Conservation (phyloP, 2,329 filamentous ascomycete species). For the Penicillium sp. region DNA sequence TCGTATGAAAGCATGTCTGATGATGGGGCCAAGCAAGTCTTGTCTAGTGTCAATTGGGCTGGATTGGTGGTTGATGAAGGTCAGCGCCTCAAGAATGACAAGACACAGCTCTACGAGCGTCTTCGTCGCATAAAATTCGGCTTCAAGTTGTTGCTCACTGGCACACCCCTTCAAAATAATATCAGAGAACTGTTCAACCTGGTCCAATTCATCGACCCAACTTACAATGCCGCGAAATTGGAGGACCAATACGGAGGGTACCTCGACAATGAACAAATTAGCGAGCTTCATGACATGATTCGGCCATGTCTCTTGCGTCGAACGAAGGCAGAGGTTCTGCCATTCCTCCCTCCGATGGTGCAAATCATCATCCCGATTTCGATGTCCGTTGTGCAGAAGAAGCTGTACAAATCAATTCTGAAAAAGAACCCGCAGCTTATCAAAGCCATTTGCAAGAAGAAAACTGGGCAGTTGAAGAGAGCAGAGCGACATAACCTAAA, state of each 20-base stretch:
- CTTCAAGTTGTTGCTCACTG: conserved; percentile 80
- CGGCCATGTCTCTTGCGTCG: conserved; percentile 69
- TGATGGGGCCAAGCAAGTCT: conserved; percentile 61
- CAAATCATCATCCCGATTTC: conserved; percentile 96
- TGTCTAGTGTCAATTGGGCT: conserved; percentile 74
- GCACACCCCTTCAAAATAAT: conserved; percentile 82
- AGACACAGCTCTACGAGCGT: conserved; percentile 74
- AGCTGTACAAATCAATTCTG: conserved; percentile 89
- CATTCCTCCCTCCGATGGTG: conserved; percentile 86
- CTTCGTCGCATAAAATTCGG: conserved; percentile 71
- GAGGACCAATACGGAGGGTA: conserved; percentile 71
- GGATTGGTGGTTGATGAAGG: conserved; percentile 93
- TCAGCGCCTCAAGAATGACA: conserved; percentile 91
- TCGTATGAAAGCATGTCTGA: conserved; percentile 89
- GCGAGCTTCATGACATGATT: conserved; percentile 77
- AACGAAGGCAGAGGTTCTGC: conserved; percentile 86
- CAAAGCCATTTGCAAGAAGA: conserved; percentile 72
- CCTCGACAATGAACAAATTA: conserved; percentile 79
- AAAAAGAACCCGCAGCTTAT: conserved; percentile 87
- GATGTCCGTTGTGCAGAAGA: conserved; percentile 91
- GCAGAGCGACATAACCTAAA: conserved; percentile 77
- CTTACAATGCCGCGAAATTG: conserved; percentile 66
- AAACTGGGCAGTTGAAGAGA: conserved; percentile 60
- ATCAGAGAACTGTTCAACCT: conserved; percentile 92
- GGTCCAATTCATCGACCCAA: conserved; percentile 85